Percentiles rank a stretch among this genome's conserved stretches.
These are phyloP conservation scores for Cinchona pubescens DNA, from an alignment of 257 asterid species.

Conservation along the genomic window DNA sequence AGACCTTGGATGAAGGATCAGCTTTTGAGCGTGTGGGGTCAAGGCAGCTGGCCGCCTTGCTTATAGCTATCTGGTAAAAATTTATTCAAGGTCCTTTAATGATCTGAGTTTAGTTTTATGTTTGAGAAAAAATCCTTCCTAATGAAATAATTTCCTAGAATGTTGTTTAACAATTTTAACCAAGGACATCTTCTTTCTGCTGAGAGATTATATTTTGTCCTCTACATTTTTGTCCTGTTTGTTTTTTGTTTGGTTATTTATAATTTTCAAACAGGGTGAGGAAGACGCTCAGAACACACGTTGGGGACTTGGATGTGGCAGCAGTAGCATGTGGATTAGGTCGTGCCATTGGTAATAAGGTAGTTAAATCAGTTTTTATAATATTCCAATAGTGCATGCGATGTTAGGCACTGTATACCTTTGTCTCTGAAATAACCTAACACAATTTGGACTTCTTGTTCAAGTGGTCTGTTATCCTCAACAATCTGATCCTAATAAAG, in stretches of 20 bases:
- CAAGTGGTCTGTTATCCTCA: no score
- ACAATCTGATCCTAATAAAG: neutral
- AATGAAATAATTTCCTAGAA: no score
- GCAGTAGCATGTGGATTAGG: constrained; percentile 98
- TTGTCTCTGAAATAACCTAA: neutral
- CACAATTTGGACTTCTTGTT: neutral
- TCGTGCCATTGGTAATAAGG: constrained; percentile 97
- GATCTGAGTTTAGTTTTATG: no score
- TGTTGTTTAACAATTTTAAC: neutral
- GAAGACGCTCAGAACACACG: constrained; percentile 62
- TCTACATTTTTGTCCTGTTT: constrained; percentile 3
- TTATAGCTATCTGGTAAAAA: constrained; percentile 83
- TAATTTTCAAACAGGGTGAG: constrained; percentile 60
- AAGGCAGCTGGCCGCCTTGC: constrained; percentile 96
- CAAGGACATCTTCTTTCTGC: neutral
- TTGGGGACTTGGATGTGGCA: constrained; percentile 81
- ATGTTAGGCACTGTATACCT: neutral
- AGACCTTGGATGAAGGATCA: constrained; percentile 87
- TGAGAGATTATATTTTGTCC: neutral
- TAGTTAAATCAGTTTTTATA: constrained; percentile 19
- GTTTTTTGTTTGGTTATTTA: constrained; percentile 2
- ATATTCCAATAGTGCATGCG: neutral
- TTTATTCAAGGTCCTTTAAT: no score
- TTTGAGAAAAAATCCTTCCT: no score
- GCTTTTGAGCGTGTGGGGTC: constrained; percentile 86